A percentile compares a stretch with the other conserved stretches of the same genome.
Evolutionary conservation across 192 early-diverging fungal genomes (phyloP).

Genomic region (Coemansia sp.): DNA sequence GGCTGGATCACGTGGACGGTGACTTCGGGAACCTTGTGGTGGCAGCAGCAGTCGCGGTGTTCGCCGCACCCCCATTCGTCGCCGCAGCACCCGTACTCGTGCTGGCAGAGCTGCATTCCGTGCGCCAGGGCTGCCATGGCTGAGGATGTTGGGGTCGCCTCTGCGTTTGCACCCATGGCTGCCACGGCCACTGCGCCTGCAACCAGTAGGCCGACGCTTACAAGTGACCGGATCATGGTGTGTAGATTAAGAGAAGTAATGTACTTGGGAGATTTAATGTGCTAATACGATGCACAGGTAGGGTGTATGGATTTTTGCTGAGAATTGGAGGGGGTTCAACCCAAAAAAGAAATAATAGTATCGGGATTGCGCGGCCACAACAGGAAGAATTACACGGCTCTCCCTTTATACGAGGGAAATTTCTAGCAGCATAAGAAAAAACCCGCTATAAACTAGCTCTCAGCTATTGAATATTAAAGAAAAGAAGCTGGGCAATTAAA

Average conservation of each 20-base stretch:
- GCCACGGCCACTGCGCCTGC: constrained; percentile 12
- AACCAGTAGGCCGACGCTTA: constrained; percentile 19
- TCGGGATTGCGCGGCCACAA: too few relatives aligned
- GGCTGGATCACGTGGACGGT: constrained; percentile 53
- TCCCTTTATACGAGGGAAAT: too few relatives aligned
- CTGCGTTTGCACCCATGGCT: neutral
- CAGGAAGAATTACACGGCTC: too few relatives aligned
- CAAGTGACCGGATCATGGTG: constrained; percentile 37
- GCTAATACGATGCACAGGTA: too few relatives aligned
- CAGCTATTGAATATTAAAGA: rapidly evolving
- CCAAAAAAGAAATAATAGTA: too few relatives aligned
- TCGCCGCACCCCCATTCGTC: constrained; percentile 11
- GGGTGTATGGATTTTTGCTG: too few relatives aligned
- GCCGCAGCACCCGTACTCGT: constrained; percentile 19
- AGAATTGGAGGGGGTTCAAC: too few relatives aligned
- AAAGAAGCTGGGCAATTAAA: too few relatives aligned
- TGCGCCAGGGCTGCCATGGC: neutral
- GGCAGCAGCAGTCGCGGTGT: constrained; percentile 19
- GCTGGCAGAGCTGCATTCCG: constrained; percentile 17
- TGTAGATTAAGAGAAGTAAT: neutral
- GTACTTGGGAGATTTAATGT: neutral
- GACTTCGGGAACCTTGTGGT: constrained; percentile 36
- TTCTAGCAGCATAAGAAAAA: too few relatives aligned
- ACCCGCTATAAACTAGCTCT: too few relatives aligned
- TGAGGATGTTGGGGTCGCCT: neutral